A percentile compares a stretch with the other conserved stretches of the same genome.
Evolutionary conservation across 805 yeast genomes (phyloP).

Genomic region (Yarrowia hollandica): DNA sequence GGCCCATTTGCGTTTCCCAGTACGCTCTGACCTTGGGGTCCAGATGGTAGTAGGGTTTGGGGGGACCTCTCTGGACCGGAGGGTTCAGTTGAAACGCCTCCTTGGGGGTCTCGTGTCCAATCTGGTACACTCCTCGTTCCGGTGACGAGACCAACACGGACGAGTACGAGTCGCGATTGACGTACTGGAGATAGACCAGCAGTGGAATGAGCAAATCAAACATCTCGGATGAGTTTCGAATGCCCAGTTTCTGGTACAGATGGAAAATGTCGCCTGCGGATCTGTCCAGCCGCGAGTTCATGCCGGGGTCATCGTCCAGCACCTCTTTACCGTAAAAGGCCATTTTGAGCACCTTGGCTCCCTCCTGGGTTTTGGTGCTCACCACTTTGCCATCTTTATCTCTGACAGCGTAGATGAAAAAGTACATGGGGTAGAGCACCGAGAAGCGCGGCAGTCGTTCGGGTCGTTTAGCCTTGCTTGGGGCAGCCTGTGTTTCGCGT

Average conservation of each 20-base stretch:
- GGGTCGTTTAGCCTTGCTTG: constrained; percentile 3
- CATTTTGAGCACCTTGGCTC: constrained; percentile 25
- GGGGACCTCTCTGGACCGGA: background rate
- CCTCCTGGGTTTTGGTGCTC: constrained; percentile 12
- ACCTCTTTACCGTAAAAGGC: constrained; percentile 25
- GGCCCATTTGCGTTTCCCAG: constrained; percentile 18
- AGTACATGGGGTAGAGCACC: constrained; percentile 25
- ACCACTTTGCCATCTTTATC: constrained; percentile 19
- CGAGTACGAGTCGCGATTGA: constrained; percentile 23
- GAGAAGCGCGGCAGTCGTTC: constrained; percentile 22
- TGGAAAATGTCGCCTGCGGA: constrained; percentile 20
- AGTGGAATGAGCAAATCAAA: constrained; percentile 13
- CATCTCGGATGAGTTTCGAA: constrained; percentile 21
- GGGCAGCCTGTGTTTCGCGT: background rate
- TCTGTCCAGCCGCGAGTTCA: constrained; percentile 16
- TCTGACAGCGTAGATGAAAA: constrained; percentile 19
- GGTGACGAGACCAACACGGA: background rate
- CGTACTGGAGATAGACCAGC: constrained; percentile 19
- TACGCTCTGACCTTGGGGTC: constrained; percentile 20
- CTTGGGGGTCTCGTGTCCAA: constrained; percentile 18
- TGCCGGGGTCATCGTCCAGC: constrained; percentile 20
- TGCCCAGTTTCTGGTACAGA: constrained; percentile 16
- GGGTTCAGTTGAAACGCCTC: constrained; percentile 11
- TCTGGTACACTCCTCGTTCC: constrained; percentile 19
- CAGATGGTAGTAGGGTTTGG: constrained; percentile 12